Percentiles rank a stretch among this genome's conserved stretches.
Conservation (phyloP, 2,329 filamentous ascomycete species). For the Nothomitra cinnamomea region DNA sequence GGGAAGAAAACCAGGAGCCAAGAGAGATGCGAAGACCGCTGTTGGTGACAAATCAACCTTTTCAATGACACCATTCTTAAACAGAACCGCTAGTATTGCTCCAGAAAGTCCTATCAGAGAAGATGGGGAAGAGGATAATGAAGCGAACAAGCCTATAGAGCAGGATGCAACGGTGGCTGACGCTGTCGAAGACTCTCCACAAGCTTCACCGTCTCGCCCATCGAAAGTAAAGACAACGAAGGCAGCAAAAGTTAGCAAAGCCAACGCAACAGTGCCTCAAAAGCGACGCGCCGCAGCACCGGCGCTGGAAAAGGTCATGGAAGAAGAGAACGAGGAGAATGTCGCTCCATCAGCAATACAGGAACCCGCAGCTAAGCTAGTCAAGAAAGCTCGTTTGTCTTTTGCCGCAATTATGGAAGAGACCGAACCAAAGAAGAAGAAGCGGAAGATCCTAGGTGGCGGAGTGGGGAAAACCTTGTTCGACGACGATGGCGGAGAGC, state of each 20-base stretch:
- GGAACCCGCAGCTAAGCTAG: slow-evolving; percentile 2
- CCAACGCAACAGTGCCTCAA: slow-evolving; percentile 16
- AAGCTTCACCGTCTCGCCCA: slow-evolving; percentile 13
- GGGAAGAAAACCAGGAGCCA: slow-evolving; percentile 28
- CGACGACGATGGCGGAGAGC: slow-evolving; percentile 48
- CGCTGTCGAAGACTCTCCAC: neutral
- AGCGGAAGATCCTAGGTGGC: slow-evolving; percentile 51
- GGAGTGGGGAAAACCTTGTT: slow-evolving; percentile 49
- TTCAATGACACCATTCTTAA: slow-evolving; percentile 87
- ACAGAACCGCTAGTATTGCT: slow-evolving; percentile 47
- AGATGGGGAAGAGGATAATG: slow-evolving; percentile 18
- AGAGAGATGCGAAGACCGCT: slow-evolving; percentile 40
- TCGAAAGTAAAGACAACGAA: slow-evolving; percentile 14
- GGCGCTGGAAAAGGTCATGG: slow-evolving; percentile 15
- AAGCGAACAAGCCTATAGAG: neutral
- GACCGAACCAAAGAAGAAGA: slow-evolving; percentile 39
- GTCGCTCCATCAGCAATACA: slow-evolving; percentile 4
- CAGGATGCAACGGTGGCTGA: neutral
- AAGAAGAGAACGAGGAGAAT: slow-evolving; percentile 13
- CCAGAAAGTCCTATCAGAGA: slow-evolving; percentile 24
- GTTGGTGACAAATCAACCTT: slow-evolving; percentile 79
- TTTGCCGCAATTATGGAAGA: slow-evolving; percentile 21
- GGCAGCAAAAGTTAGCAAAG: slow-evolving; percentile 15
- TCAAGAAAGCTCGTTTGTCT: slow-evolving; percentile 1
- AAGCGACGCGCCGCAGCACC: slow-evolving; percentile 7